Evolutionary conservation across 2,329 filamentous ascomycete species (phyloP), one percentile per base, ranked within the genome.

Genomic region (Penicillium sp.): DNA sequence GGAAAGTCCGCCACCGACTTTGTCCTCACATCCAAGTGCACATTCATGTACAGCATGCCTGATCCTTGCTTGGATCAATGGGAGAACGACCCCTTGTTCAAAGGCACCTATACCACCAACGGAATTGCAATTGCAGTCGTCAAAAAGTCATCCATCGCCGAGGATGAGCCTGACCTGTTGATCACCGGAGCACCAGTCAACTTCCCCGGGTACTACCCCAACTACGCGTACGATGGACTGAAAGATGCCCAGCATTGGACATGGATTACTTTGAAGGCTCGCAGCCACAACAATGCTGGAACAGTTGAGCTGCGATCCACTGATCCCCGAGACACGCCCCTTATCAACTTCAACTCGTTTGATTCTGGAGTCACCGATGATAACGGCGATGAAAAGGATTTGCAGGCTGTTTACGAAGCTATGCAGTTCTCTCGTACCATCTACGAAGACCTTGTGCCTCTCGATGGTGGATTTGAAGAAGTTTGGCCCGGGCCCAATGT

Each of bases 301-400:
- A 82, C 79, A 1, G 86, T 91, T 6, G 79, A 73, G 8, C 79
- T 91, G 6, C 76, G 76, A 11, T 86, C 83, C 0, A 72, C 79
- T 0, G 81, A 90, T 64, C 87, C 87, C 1, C 80, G 82, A 0
- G 86, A 89, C 55, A 77, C 77, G 2, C 88, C 88, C 0, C 67
- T 80, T 6, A 87, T 90, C 63, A 77, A 77, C 55, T 88, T 86
- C 75, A 82, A 84, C 69, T 86, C 80, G 64, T 86, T 71, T 39
- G 73, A 65, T 32, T 67, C 71, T 31, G 72, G 76, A 2, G 71
- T 72, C 0, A 65, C 62, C 10, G 67, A 57, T 1, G 68, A 73
- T 43, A 71, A 73, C 3, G 73, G 71, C 0, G 73, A 77, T 31
- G 79, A 86, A 47, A 69, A 84, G 21, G 80, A 84, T 59, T 68